Conservation (phyloP, 345 rosid species). For the Citrus unshiu region DNA sequence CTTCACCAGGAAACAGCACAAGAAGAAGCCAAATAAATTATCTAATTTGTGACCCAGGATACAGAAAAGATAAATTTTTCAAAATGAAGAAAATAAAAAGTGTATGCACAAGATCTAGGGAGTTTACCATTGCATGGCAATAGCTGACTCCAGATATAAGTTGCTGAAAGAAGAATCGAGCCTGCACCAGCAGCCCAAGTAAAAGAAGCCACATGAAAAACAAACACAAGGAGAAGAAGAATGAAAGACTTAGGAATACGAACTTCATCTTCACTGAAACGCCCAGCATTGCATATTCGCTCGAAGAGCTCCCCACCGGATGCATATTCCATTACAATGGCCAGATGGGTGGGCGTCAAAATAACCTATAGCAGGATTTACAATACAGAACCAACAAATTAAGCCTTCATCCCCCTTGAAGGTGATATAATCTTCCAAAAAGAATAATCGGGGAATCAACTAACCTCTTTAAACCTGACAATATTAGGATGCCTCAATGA, state of each 20-base stretch:
- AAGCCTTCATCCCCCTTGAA: neutral
- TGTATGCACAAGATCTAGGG: neutral
- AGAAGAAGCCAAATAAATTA: slow-evolving; percentile 2
- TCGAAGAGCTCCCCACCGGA: slow-evolving; percentile 94
- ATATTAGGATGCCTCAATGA: slow-evolving; percentile 94
- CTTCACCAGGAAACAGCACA: slow-evolving; percentile 41
- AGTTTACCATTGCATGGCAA: slow-evolving; percentile 85
- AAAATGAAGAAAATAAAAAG: neutral
- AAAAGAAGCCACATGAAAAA: neutral
- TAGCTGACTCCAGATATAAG: slow-evolving; percentile 94
- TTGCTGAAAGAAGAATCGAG: slow-evolving; percentile 97
- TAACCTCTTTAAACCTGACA: slow-evolving; percentile 92
- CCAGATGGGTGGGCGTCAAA: slow-evolving; percentile 92
- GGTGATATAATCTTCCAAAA: neutral
- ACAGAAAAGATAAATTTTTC: slow-evolving; percentile 4
- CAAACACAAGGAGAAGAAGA: neutral
- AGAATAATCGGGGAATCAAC: neutral
- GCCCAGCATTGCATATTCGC: slow-evolving; percentile 79
- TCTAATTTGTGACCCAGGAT: neutral
- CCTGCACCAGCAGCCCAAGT: slow-evolving; percentile 39
- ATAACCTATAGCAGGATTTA: slow-evolving; percentile 44
- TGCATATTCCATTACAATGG: slow-evolving; percentile 95
- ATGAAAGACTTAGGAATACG: neutral
- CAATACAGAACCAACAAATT: neutral
- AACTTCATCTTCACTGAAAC: slow-evolving; percentile 95